phyloP scores from a whole-genome alignment of 495 filamentous ascomycete species.

The Astrothelium subdiscretum region DNA sequence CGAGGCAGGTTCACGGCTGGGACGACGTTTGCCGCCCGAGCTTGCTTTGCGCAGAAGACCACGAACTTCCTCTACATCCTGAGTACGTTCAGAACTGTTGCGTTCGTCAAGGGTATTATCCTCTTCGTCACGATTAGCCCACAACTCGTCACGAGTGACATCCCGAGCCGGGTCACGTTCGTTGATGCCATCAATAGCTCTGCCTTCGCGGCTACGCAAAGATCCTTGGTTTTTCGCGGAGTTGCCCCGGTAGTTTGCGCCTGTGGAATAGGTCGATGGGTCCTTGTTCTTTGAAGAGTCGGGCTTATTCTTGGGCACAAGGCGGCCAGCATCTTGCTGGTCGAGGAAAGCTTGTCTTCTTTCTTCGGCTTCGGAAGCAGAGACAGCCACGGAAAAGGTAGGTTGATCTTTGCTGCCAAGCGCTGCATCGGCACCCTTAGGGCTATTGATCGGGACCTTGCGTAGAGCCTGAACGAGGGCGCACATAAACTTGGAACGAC shows the following conservation, averaged over 20 bases:
- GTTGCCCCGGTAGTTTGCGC: conserved; percentile 31
- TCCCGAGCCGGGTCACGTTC: conserved; percentile 12
- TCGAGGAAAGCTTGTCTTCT: conserved; percentile 47
- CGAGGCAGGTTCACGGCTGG: background rate
- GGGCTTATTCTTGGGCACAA: conserved; percentile 40
- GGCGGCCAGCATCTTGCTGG: conserved; percentile 46
- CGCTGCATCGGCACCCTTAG: conserved; percentile 57
- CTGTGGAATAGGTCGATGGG: conserved; percentile 17
- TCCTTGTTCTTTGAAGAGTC: conserved; percentile 11
- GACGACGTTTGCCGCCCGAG: conserved; percentile 20
- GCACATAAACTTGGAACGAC: conserved; percentile 94
- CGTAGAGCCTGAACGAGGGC: conserved; percentile 78
- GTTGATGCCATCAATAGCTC: conserved; percentile 6
- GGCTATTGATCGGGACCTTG: conserved; percentile 74
- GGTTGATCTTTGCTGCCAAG: conserved; percentile 61
- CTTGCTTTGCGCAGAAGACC: conserved; percentile 20
- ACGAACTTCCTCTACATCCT: conserved; percentile 20
- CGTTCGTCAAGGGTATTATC: conserved; percentile 19
- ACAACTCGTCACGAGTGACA: conserved; percentile 17
- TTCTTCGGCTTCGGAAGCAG: conserved; percentile 48
- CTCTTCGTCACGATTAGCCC: conserved; percentile 10
- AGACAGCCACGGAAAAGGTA: conserved; percentile 59
- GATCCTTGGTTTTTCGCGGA: conserved; percentile 17
- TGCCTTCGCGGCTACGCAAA: conserved; percentile 4
- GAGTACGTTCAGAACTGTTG: conserved; percentile 11